phyloP scores from a whole-genome alignment of 2,329 filamentous ascomycete genomes.

The Trichoderma sp. region DNA sequence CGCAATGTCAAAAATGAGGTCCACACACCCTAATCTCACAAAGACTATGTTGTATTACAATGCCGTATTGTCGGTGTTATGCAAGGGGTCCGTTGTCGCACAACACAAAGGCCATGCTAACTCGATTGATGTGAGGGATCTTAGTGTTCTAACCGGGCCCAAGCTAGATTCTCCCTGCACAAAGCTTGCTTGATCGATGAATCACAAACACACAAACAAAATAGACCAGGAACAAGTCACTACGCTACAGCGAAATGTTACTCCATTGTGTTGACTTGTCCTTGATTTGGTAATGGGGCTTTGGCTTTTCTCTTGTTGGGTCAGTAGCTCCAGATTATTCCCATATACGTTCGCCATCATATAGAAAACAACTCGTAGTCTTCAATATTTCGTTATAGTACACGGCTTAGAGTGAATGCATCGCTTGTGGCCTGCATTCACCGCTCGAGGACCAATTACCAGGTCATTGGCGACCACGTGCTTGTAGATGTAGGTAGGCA shows the following conservation, averaged over 20 bases:
- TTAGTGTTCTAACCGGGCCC: not conserved
- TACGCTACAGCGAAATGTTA: not conserved
- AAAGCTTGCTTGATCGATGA: not conserved
- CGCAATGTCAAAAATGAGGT: not conserved
- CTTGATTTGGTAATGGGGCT: not conserved
- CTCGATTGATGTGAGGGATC: not conserved
- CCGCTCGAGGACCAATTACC: not conserved
- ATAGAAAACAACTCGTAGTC: not conserved
- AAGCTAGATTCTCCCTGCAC: not conserved
- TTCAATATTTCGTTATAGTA: not conserved
- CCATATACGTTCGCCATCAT: not conserved
- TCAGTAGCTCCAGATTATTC: not conserved
- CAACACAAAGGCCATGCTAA: not conserved
- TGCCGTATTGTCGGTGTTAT: not conserved
- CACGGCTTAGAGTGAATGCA: not conserved
- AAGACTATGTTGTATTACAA: not conserved
- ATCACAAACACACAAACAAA: not conserved
- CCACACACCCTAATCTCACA: not conserved
- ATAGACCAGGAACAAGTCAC: not conserved
- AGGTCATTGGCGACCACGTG: not conserved
- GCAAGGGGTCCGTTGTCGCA: not conserved
- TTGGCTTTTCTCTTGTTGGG: not conserved
- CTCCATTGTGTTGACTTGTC: not conserved
- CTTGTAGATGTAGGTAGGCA: not conserved
- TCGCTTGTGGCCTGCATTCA: not conserved